These are phyloP conservation scores for Irpex sp. DNA, from an alignment of 1,284 basidiomycete species.

Conservation along the genomic window DNA sequence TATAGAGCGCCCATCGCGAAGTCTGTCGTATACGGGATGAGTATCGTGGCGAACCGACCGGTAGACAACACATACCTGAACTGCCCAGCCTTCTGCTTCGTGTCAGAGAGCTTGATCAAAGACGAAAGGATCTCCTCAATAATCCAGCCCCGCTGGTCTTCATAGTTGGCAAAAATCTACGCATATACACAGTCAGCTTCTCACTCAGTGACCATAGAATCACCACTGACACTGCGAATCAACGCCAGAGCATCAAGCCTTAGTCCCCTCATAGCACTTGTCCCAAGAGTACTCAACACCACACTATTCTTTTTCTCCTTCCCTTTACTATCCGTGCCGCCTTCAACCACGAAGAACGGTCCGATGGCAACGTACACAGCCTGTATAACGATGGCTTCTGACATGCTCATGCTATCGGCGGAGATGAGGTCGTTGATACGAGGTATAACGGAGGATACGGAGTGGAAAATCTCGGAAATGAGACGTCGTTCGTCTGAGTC, in stretches of 20 bases:
- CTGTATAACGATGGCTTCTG: slow-evolving; percentile 85
- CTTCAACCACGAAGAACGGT: slow-evolving; percentile 86
- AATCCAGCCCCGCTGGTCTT: slow-evolving; percentile 91
- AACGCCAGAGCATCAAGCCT: slow-evolving; percentile 80
- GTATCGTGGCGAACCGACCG: not conserved
- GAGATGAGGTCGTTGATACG: slow-evolving; percentile 66
- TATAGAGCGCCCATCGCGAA: slow-evolving; percentile 82
- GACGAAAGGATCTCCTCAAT: slow-evolving; percentile 93
- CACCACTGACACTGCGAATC: slow-evolving; percentile 72
- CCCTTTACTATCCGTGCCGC: slow-evolving; percentile 41
- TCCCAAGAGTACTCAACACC: slow-evolving; percentile 59
- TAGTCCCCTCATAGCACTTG: slow-evolving; percentile 76
- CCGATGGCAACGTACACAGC: slow-evolving; percentile 89
- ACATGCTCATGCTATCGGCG: slow-evolving; percentile 72
- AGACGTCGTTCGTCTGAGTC: slow-evolving; percentile 46
- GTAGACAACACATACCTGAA: slow-evolving; percentile 57
- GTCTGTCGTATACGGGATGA: slow-evolving; percentile 33
- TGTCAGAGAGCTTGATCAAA: slow-evolving; percentile 85
- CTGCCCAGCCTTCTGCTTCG: slow-evolving; percentile 82
- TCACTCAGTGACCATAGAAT: not conserved
- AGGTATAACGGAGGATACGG: slow-evolving; percentile 61
- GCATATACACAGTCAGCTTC: slow-evolving; percentile 3
- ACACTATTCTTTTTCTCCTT: slow-evolving; percentile 55
- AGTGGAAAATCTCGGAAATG: slow-evolving; percentile 65
- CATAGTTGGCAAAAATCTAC: slow-evolving; percentile 86